Percentiles rank a stretch among this genome's conserved stretches.
These are phyloP conservation scores for Nakazawaea wickerhamii DNA, from an alignment of 805 yeast genomes.

Conservation along the genomic window DNA sequence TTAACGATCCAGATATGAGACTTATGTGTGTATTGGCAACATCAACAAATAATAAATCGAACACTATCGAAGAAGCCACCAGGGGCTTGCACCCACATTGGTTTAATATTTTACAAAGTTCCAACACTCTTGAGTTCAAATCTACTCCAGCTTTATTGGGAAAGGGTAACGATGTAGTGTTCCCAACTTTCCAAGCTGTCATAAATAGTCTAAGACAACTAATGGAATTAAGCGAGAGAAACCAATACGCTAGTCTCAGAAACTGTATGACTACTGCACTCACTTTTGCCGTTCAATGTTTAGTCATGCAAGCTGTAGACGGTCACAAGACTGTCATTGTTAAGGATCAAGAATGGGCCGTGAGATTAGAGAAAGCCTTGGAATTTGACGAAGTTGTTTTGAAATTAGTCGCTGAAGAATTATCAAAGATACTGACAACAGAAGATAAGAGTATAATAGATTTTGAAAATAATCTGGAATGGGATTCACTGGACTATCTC, in stretches of 20 bases:
- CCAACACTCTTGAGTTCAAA: conserved; percentile 37
- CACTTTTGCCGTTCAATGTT: conserved; percentile 47
- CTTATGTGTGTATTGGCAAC: conserved; percentile 63
- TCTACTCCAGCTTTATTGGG: conserved; percentile 42
- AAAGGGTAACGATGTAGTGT: conserved; percentile 26
- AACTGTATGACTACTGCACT: conserved; percentile 37
- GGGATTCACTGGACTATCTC: conserved; percentile 19
- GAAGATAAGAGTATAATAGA: conserved; percentile 12
- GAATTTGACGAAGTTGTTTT: conserved; percentile 54
- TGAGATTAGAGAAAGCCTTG: conserved; percentile 62
- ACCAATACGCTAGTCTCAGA: conserved; percentile 23
- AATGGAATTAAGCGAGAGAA: conserved; percentile 17
- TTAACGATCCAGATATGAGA: conserved; percentile 63
- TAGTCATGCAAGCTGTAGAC: conserved; percentile 61
- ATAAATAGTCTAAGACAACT: conserved; percentile 22
- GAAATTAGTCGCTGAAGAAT: conserved; percentile 18
- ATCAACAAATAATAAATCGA: conserved; percentile 52
- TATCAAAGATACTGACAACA: conserved; percentile 14
- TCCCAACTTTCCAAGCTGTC: conserved; percentile 51
- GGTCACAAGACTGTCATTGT: conserved; percentile 50
- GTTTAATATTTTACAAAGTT: conserved; percentile 50
- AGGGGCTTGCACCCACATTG: conserved; percentile 83
- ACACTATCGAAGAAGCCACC: conserved; percentile 71
- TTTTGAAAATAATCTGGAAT: conserved; percentile 6
- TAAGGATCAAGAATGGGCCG: conserved; percentile 69